These are phyloP conservation scores for Penicillium freii DNA, from an alignment of 2,329 filamentous ascomycete species.

Conservation along the genomic window DNA sequence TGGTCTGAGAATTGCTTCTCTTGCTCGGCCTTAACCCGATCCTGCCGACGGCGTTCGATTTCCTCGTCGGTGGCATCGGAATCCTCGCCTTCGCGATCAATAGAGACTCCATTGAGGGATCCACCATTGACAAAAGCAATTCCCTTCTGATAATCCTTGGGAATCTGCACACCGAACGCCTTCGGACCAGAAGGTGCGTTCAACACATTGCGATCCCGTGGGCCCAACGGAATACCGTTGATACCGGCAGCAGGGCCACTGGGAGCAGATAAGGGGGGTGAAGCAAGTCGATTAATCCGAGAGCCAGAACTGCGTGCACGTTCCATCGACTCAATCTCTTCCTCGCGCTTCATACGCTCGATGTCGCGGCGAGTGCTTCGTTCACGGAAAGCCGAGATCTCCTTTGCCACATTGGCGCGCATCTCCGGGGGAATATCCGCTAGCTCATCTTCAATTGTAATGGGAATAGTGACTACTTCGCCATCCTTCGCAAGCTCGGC, in stretches of 20 bases:
- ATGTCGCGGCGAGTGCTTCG: slow-evolving; percentile 83
- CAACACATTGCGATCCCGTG: slow-evolving; percentile 63
- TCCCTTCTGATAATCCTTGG: slow-evolving; percentile 71
- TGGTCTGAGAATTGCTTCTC: slow-evolving; percentile 82
- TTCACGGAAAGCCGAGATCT: slow-evolving; percentile 92
- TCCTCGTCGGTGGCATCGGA: slow-evolving; percentile 86
- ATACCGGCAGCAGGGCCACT: slow-evolving; percentile 61
- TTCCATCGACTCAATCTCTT: slow-evolving; percentile 87
- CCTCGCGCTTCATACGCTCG: slow-evolving; percentile 82
- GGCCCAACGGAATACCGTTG: slow-evolving; percentile 76
- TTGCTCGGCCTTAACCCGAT: slow-evolving; percentile 70
- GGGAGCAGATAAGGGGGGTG: slow-evolving; percentile 64
- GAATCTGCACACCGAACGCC: slow-evolving; percentile 61
- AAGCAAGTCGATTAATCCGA: slow-evolving; percentile 66
- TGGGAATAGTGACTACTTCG: slow-evolving; percentile 85
- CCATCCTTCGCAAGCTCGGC: slow-evolving; percentile 56
- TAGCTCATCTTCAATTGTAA: slow-evolving; percentile 86
- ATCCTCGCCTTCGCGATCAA: slow-evolving; percentile 76
- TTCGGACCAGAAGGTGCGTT: slow-evolving; percentile 75
- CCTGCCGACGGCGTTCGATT: slow-evolving; percentile 68
- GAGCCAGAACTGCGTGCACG: slow-evolving; percentile 66
- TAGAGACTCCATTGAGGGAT: slow-evolving; percentile 59
- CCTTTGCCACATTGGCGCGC: slow-evolving; percentile 88
- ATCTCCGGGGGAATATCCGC: slow-evolving; percentile 94
- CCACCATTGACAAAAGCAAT: slow-evolving; percentile 81